A percentile compares a stretch with the other conserved stretches of the same genome.
These are phyloP conservation scores for Gloeophyllum trabeum DNA, from an alignment of 768 basidiomycete genomes.

Conservation along the genomic window DNA sequence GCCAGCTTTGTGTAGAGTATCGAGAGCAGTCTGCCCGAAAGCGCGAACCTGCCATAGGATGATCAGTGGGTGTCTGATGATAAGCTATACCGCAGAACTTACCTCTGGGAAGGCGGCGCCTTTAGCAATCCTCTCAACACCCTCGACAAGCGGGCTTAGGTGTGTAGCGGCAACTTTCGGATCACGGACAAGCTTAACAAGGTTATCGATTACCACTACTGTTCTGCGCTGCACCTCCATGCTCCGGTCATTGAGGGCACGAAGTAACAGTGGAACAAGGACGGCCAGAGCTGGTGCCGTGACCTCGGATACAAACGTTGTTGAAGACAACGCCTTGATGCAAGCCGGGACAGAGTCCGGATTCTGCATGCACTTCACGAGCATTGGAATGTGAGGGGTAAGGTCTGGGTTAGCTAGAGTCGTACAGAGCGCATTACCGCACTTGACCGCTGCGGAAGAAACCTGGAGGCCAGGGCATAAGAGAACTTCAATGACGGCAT, in stretches of 20 bases:
- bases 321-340: constrained; percentile 90
- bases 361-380: constrained; percentile 92
- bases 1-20: constrained; percentile 73
- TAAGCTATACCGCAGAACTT: constrained; percentile 11
- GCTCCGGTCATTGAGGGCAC: constrained; percentile 89
- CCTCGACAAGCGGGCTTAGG: constrained; percentile 77
- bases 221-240: constrained; percentile 95
- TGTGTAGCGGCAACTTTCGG: constrained; percentile 84
- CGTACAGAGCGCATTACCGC: constrained; percentile 78
- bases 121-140: constrained; percentile 82
- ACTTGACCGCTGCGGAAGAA: constrained; percentile 76
- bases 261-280: constrained; percentile 81
- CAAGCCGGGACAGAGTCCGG: constrained; percentile 82
- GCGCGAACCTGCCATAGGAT: constrained; percentile 70
- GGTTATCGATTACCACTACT: constrained; percentile 90
- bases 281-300: constrained; percentile 95
- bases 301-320: constrained; percentile 96
- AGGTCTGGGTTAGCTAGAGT: constrained; percentile 93
- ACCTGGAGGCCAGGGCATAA: constrained; percentile 36
- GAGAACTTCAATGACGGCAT: constrained; percentile 3
- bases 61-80: not conserved
- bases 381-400: constrained; percentile 72
- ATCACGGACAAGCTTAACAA: constrained; percentile 94
- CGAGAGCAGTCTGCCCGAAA: constrained; percentile 78
- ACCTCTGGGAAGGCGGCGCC: constrained; percentile 95